Percentiles rank a stretch among this genome's conserved stretches.
Evolutionary conservation across 176 grass and related monocot species (phyloP).

Genomic region (Chloris gayana): DNA sequence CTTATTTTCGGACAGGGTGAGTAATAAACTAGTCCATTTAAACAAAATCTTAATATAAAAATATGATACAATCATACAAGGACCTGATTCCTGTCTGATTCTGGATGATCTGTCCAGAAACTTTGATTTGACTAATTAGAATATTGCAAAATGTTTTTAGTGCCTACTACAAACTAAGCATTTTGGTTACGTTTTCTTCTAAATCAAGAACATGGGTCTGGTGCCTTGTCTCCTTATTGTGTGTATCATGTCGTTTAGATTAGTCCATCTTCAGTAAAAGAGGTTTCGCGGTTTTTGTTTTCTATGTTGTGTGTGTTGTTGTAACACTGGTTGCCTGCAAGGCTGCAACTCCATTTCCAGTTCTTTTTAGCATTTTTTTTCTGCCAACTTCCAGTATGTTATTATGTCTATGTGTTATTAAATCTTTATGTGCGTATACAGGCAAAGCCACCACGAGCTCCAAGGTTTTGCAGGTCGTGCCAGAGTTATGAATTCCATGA

Average conservation of each 20-base stretch:
- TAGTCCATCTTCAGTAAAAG: not conserved
- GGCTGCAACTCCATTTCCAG: not conserved
- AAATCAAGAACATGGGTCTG: not conserved
- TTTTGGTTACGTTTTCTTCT: too few species aligned
- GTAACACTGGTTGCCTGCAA: not conserved
- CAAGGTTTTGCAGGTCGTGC: conserved; percentile 11
- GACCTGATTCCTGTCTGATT: too few species aligned
- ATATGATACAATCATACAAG: too few species aligned
- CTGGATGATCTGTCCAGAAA: too few species aligned
- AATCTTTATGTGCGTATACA: not conserved
- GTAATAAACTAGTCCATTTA: too few species aligned
- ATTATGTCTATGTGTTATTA: not conserved
- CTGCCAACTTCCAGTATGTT: not conserved
- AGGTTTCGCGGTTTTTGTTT: not conserved
- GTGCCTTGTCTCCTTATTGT: too few species aligned
- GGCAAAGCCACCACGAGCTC: conserved; percentile 13
- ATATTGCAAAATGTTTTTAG: too few species aligned
- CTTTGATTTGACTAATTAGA: too few species aligned
- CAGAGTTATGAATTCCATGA: too few species aligned
- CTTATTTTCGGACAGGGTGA: too few species aligned
- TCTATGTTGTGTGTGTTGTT: not conserved
- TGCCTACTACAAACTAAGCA: too few species aligned
- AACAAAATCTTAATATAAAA: too few species aligned
- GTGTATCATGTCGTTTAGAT: not conserved
- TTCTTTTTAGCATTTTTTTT: not conserved